Evolutionary conservation across 768 basidiomycete genomes (phyloP), one percentile per base, ranked within the genome.

Genomic region (Vararia minispora): DNA sequence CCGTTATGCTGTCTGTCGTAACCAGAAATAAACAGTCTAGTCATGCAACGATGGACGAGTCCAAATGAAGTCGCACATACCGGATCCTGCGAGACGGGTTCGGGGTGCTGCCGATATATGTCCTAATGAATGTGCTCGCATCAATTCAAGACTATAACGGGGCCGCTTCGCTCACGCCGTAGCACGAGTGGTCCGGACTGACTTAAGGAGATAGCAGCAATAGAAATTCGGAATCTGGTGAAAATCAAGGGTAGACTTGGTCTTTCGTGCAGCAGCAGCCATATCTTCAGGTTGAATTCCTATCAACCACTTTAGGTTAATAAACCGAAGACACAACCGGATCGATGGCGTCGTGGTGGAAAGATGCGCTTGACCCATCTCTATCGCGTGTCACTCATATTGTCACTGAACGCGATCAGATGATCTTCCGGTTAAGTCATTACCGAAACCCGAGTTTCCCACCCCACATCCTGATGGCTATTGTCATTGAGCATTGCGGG

Each of bases 1-100:
- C 85, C 85, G 58, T 90, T 90, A 55, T 90, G 86, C 50, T 88
- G 85, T 20, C 83, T 76, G 36, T n/a, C n/a, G n/a, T n/a, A n/a
- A n/a, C n/a, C n/a, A n/a, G n/a, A n/a, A n/a, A n/a, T n/a, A n/a
- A n/a, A n/a, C 32, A 37, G 21, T 35, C 29, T 18, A 33, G 31
- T 11, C 24, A 29, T 16, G 32, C 10, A 28, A 21, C 14, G 9
- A 22, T 17, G 26, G 39, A 23, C 13, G 16, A 27, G 33, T 28
- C n/a, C 5, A 29, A 30, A 26, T 20, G 9, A 40, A 21, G 2
- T 10, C 18, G 6, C 10, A 44, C 57, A 12, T 44, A 76, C 74
- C 76, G 65, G 24, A 82, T 74, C 21, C 79, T 68, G 30, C 74
- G 65, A 21, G 75, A 75, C 34, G 80, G 80, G 45, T 68, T 67